Conservation (phyloP, 148 eudicot genomes). For the Fallopia convolvulus region DNA sequence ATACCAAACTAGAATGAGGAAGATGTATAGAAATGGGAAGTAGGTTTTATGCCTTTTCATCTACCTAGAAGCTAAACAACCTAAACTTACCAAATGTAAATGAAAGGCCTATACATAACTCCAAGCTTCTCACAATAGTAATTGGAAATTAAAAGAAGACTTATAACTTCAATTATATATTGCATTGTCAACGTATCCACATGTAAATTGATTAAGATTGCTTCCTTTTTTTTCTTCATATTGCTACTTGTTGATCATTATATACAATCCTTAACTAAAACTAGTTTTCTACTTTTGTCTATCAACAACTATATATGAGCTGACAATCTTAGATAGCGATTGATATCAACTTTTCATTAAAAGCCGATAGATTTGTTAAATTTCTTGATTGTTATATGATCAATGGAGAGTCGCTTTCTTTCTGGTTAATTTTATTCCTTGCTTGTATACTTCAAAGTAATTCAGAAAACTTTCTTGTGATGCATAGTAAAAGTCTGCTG, state of each 20-base stretch:
- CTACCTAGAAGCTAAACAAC: background rate
- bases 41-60: background rate
- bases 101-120: background rate
- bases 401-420: too few species aligned
- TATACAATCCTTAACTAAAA: background rate
- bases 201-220: background rate
- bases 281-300: background rate
- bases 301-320: background rate
- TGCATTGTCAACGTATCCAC: background rate
- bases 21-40: background rate
- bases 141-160: background rate
- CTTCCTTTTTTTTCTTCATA: background rate
- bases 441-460: too few species aligned
- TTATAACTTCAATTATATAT: background rate
- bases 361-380: background rate
- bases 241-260: background rate
- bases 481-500: too few species aligned
- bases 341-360: background rate
- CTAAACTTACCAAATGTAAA: constrained; percentile 1
- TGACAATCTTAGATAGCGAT: background rate
- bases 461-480: too few species aligned
- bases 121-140: background rate
- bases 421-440: too few species aligned
- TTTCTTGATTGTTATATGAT: too few species aligned
- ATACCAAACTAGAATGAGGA: background rate